These are phyloP conservation scores for Trichosporon sp. DNA, from an alignment of 1,284 basidiomycete genomes.

Conservation along the genomic window DNA sequence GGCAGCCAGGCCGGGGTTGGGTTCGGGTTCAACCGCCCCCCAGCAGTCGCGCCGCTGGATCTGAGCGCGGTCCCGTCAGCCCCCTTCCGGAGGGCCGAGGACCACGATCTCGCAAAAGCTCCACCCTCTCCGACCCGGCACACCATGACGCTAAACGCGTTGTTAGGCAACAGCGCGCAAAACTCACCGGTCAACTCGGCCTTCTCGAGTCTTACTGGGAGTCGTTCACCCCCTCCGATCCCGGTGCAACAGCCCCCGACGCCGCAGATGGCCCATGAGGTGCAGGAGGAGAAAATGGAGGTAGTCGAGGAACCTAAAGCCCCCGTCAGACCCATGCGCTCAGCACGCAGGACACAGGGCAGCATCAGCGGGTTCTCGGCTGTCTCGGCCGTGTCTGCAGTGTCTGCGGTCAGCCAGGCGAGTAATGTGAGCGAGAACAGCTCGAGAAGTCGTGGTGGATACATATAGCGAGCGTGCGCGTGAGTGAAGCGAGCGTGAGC, in stretches of 20 bases:
- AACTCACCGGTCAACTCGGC: slow-evolving; percentile 3
- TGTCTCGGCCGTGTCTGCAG: not conserved
- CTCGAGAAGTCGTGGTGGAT: not conserved
- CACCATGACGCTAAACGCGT: slow-evolving; percentile 13
- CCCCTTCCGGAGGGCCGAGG: slow-evolving; percentile 8
- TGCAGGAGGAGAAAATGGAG: not conserved
- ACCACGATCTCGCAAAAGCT: not conserved
- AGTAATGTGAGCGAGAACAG: not conserved
- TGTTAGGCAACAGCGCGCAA: not conserved
- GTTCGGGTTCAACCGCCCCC: not conserved
- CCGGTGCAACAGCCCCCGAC: not conserved
- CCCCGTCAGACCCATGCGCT: slow-evolving; percentile 3
- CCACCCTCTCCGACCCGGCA: slow-evolving; percentile 3
- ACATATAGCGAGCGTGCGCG: not conserved
- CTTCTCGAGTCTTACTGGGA: not conserved
- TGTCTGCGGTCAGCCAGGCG: slow-evolving; percentile 3
- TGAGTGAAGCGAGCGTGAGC: too few relatives aligned
- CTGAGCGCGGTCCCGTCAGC: not conserved
- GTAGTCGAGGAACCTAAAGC: not conserved
- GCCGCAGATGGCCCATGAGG: too few relatives aligned
- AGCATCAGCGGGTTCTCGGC: slow-evolving; percentile 14
- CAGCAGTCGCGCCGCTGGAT: not conserved
- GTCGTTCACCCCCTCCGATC: not conserved
- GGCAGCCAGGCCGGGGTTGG: not conserved
- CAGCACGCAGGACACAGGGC: not conserved